Evolutionary conservation across 2,329 filamentous ascomycete genomes (phyloP).

Genomic region (Microsporum ferrugineum): DNA sequence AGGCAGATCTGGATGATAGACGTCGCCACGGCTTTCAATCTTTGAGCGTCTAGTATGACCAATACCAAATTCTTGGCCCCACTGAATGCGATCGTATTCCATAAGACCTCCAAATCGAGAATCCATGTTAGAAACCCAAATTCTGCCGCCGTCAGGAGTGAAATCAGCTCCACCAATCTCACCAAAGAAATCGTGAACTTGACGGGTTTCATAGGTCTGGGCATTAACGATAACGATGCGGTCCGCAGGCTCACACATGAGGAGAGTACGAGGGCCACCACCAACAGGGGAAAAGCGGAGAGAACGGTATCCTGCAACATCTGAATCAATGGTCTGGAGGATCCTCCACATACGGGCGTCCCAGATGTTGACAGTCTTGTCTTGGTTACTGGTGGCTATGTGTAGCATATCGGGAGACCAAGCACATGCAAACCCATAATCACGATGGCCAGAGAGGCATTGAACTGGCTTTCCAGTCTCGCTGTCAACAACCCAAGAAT

Average conservation of each 20-base stretch:
- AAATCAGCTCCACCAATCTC: slow-evolving; percentile 36
- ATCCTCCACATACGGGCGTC: slow-evolving; percentile 33
- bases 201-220: slow-evolving; percentile 31
- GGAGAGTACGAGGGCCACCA: slow-evolving; percentile 32
- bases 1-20: slow-evolving; percentile 22
- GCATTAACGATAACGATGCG: slow-evolving; percentile 36
- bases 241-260: slow-evolving; percentile 36
- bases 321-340: slow-evolving; percentile 32
- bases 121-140: slow-evolving; percentile 37
- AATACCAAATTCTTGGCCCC: slow-evolving; percentile 26
- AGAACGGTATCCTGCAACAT: slow-evolving; percentile 36
- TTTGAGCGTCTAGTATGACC: slow-evolving; percentile 10
- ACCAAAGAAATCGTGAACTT: slow-evolving; percentile 38
- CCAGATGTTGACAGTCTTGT: slow-evolving; percentile 38
- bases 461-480: slow-evolving; percentile 32
- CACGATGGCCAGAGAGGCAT: slow-evolving; percentile 30
- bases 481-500: slow-evolving; percentile 34
- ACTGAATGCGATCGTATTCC: slow-evolving; percentile 32
- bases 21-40: slow-evolving; percentile 15
- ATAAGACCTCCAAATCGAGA: slow-evolving; percentile 35
- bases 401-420: slow-evolving; percentile 40
- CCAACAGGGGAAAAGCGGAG: slow-evolving; percentile 36
- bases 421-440: slow-evolving; percentile 37
- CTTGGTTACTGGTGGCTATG: slow-evolving; percentile 37
- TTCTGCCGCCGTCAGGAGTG: slow-evolving; percentile 29